Evolutionary conservation across 23 red algal genomes (phyloP).

Genomic region (Gracilaria gracilis): DNA sequence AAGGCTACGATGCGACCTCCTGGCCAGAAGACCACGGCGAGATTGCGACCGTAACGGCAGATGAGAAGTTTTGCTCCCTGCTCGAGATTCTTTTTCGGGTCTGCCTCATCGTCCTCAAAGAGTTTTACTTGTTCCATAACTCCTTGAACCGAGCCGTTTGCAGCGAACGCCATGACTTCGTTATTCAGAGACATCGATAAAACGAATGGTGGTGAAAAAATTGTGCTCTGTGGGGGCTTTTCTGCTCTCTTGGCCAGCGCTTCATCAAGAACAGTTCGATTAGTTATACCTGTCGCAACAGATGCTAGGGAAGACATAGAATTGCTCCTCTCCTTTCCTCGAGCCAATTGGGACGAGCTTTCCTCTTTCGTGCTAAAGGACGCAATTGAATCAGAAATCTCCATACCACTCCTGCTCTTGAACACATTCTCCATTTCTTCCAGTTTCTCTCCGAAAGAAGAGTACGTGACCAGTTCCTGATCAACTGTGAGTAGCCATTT

Average conservation of each 20-base stretch:
- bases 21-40: constrained; percentile 54
- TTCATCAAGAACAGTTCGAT: constrained; percentile 55
- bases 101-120: constrained; percentile 24
- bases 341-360: not conserved
- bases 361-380: constrained; percentile 1
- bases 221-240: constrained; percentile 31
- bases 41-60: constrained; percentile 6
- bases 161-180: constrained; percentile 66
- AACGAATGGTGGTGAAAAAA: constrained; percentile 67
- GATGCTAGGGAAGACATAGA: constrained; percentile 63
- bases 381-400: constrained; percentile 38
- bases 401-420: constrained; percentile 64
- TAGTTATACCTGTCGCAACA: constrained; percentile 48
- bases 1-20: constrained; percentile 42
- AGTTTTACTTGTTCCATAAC: constrained; percentile 54
- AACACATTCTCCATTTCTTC: constrained; percentile 75
- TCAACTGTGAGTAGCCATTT: constrained; percentile 70
- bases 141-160: constrained; percentile 63
- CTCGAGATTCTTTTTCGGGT: constrained; percentile 20
- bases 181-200: constrained; percentile 42
- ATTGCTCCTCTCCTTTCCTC: constrained; percentile 11
- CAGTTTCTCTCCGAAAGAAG: constrained; percentile 68
- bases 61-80: constrained; percentile 39
- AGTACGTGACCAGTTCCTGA: constrained; percentile 64
- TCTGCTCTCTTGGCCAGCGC: constrained; percentile 42